Percentiles rank a stretch among this genome's conserved stretches.
Evolutionary conservation across 2,329 filamentous ascomycete genomes (phyloP).

Genomic region (Fusarium sp.): DNA sequence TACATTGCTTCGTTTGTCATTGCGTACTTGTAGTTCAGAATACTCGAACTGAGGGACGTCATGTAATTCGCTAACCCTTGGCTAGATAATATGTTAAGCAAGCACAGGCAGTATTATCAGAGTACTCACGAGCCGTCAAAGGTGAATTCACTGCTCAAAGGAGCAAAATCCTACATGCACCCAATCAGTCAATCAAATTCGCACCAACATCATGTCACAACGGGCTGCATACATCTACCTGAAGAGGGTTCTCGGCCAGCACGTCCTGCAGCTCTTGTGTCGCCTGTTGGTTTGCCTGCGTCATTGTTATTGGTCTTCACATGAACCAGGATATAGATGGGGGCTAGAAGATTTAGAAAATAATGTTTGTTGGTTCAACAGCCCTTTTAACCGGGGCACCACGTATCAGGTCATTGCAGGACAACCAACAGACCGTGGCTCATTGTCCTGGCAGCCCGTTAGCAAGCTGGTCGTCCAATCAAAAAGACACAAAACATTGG

Average conservation of each 20-base stretch:
- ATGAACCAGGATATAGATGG: no score
- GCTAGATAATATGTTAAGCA: background rate
- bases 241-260: constrained; percentile 7
- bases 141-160: constrained; percentile 1
- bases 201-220: fast-evolving
- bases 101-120: fast-evolving
- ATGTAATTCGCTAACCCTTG: constrained; percentile 8
- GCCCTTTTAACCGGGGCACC: background rate
- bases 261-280: constrained; percentile 3
- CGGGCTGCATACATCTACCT: constrained; percentile 1
- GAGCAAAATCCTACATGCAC: background rate
- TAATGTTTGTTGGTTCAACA: background rate
- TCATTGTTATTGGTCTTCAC: background rate
- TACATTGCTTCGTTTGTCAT: fast-evolving
- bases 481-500: background rate
- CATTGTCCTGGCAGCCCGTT: background rate
- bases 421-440: background rate
- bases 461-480: background rate
- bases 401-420: background rate
- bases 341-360: background rate
- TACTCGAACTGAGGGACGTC: constrained; percentile 13
- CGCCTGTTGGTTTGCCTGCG: background rate
- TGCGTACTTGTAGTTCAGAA: constrained; percentile 27
- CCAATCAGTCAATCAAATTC: background rate
- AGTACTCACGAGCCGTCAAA: background rate